Percentiles rank a stretch among this genome's conserved stretches.
Evolutionary conservation across 208 protist species (phyloP).

Genomic region (Crithidia bombi): DNA sequence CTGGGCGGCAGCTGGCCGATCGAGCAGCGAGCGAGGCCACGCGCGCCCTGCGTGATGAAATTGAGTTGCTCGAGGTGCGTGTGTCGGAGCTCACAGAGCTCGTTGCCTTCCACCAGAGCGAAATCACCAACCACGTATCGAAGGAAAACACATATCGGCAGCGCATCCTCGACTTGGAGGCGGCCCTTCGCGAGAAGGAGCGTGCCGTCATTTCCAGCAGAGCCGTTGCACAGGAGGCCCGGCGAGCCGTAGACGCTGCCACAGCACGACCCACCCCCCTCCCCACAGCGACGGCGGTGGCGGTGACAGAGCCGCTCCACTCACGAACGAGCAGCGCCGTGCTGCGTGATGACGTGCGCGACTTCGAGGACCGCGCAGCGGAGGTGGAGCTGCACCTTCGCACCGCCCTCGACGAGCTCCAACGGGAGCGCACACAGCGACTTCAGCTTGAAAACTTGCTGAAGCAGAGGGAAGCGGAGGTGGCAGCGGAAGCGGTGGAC

Average conservation of each 20-base stretch:
- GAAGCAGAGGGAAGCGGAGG: slow-evolving; percentile 25
- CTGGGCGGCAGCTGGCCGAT: background rate
- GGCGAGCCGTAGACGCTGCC: slow-evolving; percentile 1
- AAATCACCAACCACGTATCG: slow-evolving; percentile 51
- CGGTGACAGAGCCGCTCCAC: background rate
- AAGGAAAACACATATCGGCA: slow-evolving; percentile 60
- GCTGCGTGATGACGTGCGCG: slow-evolving; percentile 27
- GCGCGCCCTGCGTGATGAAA: slow-evolving; percentile 20
- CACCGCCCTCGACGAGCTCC: slow-evolving; percentile 30
- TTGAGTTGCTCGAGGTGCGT: slow-evolving; percentile 36
- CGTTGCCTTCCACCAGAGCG: slow-evolving; percentile 53
- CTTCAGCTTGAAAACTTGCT: slow-evolving; percentile 31
- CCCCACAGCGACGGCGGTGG: background rate
- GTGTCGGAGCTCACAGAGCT: slow-evolving; percentile 43
- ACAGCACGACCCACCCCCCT: background rate
- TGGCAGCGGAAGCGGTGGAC: background rate
- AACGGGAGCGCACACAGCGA: slow-evolving; percentile 45
- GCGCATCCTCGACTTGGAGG: slow-evolving; percentile 59
- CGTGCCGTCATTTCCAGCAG: slow-evolving; percentile 11
- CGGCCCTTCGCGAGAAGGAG: slow-evolving; percentile 38
- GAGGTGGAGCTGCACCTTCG: slow-evolving; percentile 39
- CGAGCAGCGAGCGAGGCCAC: background rate
- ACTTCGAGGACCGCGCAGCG: slow-evolving; percentile 22
- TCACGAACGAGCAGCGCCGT: slow-evolving; percentile 28
- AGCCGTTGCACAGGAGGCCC: slow-evolving; percentile 28